Evolutionary conservation across 2,329 filamentous ascomycete species (phyloP).

Genomic region (Colletotrichum acutatum): DNA sequence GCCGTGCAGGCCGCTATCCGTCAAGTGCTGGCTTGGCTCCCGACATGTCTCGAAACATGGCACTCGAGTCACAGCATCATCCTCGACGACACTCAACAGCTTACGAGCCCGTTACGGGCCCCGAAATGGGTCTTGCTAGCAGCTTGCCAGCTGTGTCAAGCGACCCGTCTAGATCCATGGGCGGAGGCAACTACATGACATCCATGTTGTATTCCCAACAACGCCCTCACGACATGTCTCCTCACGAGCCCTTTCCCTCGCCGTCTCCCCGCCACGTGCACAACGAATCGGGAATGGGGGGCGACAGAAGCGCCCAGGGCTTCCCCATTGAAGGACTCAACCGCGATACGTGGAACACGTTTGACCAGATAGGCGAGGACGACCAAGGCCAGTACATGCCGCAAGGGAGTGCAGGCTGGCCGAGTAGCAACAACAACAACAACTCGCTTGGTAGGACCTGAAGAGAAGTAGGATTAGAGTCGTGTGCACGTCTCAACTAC

Average conservation of each 20-base stretch:
- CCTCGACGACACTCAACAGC: constrained; percentile 29
- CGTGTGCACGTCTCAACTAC: not conserved
- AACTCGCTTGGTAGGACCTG: constrained; percentile 19
- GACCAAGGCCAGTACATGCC: constrained; percentile 29
- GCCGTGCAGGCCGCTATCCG: constrained; percentile 13
- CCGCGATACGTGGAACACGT: constrained; percentile 24
- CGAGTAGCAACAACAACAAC: constrained; percentile 15
- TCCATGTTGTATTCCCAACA: constrained; percentile 29
- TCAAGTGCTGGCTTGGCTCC: constrained; percentile 13
- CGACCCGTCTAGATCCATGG: constrained; percentile 12
- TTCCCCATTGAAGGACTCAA: constrained; percentile 15
- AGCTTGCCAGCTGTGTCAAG: constrained; percentile 17
- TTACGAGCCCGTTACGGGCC: constrained; percentile 21
- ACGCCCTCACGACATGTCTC: constrained; percentile 25
- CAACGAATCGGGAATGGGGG: constrained; percentile 17
- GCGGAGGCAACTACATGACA: constrained; percentile 16
- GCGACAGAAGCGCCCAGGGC: constrained; percentile 13
- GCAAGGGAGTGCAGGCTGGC: constrained; percentile 18
- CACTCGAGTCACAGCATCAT: constrained; percentile 26
- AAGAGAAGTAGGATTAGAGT: constrained; percentile 3
- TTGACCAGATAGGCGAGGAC: constrained; percentile 25
- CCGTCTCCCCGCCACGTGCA: constrained; percentile 27
- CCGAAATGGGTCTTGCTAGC: constrained; percentile 26
- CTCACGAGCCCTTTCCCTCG: constrained; percentile 21
- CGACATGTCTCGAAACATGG: constrained; percentile 24